A percentile compares a stretch with the other conserved stretches of the same genome.
These are phyloP conservation scores for Cladosporium cucumerinum DNA, from an alignment of 2,329 filamentous ascomycete species.

Conservation along the genomic window DNA sequence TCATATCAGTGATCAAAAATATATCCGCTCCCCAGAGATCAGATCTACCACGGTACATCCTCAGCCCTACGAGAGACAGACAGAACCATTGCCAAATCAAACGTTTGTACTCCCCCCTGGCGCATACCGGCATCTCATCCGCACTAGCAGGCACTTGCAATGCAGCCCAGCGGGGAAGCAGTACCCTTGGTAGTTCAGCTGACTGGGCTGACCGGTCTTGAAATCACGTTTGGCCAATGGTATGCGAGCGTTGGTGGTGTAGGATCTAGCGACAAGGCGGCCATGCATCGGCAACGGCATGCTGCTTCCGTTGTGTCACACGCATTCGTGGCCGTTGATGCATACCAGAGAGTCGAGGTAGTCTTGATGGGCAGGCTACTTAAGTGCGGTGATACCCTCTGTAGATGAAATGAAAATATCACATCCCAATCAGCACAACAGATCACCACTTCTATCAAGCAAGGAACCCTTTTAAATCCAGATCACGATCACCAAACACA, in stretches of 20 bases:
- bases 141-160: not conserved
- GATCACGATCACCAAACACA: not conserved
- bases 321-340: not conserved
- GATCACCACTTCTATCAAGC: not conserved
- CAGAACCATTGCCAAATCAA: conserved; percentile 11
- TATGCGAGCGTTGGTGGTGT: not conserved
- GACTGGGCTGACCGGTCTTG: conserved; percentile 14
- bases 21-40: not conserved
- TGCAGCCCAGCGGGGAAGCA: conserved; percentile 14
- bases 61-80: conserved; percentile 11
- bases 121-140: conserved; percentile 7
- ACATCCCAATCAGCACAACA: not conserved
- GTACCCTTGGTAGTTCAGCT: conserved; percentile 8
- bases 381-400: not conserved
- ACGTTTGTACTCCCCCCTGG: conserved; percentile 12
- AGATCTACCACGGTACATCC: not conserved
- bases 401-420: not conserved
- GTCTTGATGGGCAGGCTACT: not conserved
- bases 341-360: not conserved
- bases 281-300: conserved; percentile 15
- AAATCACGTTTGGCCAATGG: not conserved
- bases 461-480: not conserved
- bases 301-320: conserved; percentile 11
- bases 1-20: not conserved
- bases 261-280: conserved; percentile 6